phyloP scores from a whole-genome alignment of 257 asterid genomes.

The Gentiana straminea region DNA sequence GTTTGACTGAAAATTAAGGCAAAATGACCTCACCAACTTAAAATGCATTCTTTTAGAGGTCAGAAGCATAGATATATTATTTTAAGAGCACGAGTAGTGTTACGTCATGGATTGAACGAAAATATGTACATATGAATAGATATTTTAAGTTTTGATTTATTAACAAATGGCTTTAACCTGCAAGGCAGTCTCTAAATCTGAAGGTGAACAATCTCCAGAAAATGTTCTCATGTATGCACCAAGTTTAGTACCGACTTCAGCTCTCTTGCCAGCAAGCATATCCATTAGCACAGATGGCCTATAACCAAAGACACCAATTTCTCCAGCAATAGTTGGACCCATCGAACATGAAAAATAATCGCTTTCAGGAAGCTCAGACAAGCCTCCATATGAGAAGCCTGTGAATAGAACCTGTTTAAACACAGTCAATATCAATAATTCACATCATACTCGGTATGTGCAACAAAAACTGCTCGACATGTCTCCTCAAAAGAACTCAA shows the following conservation, averaged over 20 bases:
- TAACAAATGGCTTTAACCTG: constrained; percentile 43
- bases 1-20: not conserved
- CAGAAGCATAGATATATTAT: not conserved
- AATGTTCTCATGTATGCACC: constrained; percentile 96
- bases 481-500: not conserved
- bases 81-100: no score
- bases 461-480: constrained; percentile 7
- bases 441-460: constrained; percentile 16
- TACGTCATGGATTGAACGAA: no score
- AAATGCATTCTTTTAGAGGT: not conserved
- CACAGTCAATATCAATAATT: constrained; percentile 30
- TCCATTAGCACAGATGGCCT: constrained; percentile 85
- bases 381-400: constrained; percentile 87
- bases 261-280: constrained; percentile 98
- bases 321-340: constrained; percentile 98
- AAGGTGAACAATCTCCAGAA: constrained; percentile 93
- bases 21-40: not conserved
- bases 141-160: no score
- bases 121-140: no score
- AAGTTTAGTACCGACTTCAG: constrained; percentile 83
- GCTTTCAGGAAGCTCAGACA: constrained; percentile 80
- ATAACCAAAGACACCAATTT: constrained; percentile 91
- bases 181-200: constrained; percentile 92
- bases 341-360: constrained; percentile 90
- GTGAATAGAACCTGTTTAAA: constrained; percentile 84